These are phyloP conservation scores for Choricystis sp. DNA, from an alignment of 139 green algal genomes.

Conservation along the genomic window DNA sequence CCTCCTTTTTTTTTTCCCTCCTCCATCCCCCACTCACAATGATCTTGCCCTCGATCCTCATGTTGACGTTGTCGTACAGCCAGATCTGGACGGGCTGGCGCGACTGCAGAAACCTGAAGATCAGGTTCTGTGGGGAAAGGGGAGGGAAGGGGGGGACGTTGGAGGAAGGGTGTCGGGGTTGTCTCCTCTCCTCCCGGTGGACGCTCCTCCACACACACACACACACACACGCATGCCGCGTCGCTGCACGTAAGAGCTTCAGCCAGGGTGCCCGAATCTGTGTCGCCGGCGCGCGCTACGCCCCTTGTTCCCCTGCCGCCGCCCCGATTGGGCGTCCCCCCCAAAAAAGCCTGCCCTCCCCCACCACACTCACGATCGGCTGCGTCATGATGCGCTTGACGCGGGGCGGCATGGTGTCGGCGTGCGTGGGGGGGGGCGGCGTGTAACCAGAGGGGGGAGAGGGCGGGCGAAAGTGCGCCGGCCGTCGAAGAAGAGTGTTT, in stretches of 20 bases:
- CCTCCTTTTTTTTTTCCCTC: too few relatives aligned
- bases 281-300: not conserved
- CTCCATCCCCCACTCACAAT: constrained; percentile 43
- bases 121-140: constrained; percentile 63
- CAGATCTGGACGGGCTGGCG: constrained; percentile 89
- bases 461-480: too few relatives aligned
- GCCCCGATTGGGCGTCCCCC: not conserved
- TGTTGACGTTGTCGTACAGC: constrained; percentile 89
- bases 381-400: constrained; percentile 79
- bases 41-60: constrained; percentile 80
- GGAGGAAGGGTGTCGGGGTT: not conserved
- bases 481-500: too few relatives aligned
- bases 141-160: not conserved
- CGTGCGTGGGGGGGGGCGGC: not conserved
- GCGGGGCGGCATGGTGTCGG: not conserved
- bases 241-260: too few relatives aligned
- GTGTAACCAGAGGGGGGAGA: too few relatives aligned
- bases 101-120: constrained; percentile 95
- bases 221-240: not conserved
- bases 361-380: constrained; percentile 45
- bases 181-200: not conserved
- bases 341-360: not conserved
- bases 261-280: too few relatives aligned
- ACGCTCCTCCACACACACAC: not conserved
- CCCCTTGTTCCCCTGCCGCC: constrained; percentile 1